Conservation (phyloP, 345 rosid species). For the Gossypium mustelinum region DNA sequence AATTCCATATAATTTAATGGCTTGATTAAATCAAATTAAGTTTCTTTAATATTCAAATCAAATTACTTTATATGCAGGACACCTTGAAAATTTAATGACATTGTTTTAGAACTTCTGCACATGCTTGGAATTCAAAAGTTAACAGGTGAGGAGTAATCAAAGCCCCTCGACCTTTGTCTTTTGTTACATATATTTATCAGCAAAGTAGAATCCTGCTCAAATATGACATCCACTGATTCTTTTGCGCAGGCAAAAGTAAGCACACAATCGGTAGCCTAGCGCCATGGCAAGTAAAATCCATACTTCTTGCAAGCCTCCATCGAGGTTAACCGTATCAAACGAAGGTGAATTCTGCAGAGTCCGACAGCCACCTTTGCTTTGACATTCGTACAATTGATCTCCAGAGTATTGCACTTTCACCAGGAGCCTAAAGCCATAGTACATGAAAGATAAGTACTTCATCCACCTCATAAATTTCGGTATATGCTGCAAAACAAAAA, state of each 20-base stretch:
- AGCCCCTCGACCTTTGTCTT: neutral
- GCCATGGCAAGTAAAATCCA: constrained; percentile 89
- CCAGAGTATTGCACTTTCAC: constrained; percentile 81
- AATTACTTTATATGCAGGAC: no score
- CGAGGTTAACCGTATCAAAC: constrained; percentile 61
- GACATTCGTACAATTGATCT: constrained; percentile 66
- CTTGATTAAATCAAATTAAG: no score
- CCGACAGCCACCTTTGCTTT: constrained; percentile 67
- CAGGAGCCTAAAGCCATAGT: constrained; percentile 74
- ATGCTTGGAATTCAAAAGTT: neutral
- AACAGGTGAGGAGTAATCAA: neutral
- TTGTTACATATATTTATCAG: constrained; percentile 40
- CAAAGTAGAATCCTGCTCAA: constrained; percentile 29
- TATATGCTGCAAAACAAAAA: constrained; percentile 57
- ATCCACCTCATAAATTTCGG: constrained; percentile 58
- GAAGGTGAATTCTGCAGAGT: neutral
- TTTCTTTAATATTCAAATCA: no score
- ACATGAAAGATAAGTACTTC: constrained; percentile 29
- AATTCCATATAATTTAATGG: no score
- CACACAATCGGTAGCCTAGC: constrained; percentile 52
- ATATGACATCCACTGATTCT: constrained; percentile 57
- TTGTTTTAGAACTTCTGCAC: neutral
- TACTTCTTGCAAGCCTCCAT: constrained; percentile 83
- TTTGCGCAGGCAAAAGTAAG: constrained; percentile 68
- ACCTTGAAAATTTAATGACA: neutral